A percentile compares a stretch with the other conserved stretches of the same genome.
phyloP scores from a whole-genome alignment of 257 asterid genomes.

The Echites panduratus region DNA sequence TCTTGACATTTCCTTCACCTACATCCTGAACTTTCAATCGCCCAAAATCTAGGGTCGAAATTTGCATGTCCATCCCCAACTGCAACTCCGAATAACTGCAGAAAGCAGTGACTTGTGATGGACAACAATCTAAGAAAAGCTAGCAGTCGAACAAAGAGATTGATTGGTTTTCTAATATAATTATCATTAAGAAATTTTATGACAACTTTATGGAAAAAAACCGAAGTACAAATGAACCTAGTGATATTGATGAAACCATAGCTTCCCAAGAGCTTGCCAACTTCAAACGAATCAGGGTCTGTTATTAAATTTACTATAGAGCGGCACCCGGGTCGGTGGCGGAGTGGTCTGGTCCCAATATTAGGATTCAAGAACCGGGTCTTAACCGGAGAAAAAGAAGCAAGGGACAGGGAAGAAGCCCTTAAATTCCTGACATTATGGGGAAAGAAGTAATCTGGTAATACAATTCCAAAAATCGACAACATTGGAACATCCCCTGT shows the following conservation, averaged over 20 bases:
- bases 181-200: too few relatives aligned
- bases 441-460: background rate
- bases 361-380: background rate
- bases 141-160: background rate
- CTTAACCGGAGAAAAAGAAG: background rate
- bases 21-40: slow-evolving; percentile 67
- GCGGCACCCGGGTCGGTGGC: background rate
- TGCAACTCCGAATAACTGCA: slow-evolving; percentile 71
- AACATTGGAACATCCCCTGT: background rate
- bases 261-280: slow-evolving; percentile 76
- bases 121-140: background rate
- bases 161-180: background rate
- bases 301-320: slow-evolving; percentile 57
- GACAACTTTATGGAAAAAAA: background rate
- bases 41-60: slow-evolving; percentile 39
- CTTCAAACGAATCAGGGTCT: slow-evolving; percentile 66
- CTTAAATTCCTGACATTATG: background rate
- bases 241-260: slow-evolving; percentile 88
- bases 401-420: background rate
- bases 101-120: background rate
- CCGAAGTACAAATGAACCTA: slow-evolving; percentile 35
- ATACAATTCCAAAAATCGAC: background rate
- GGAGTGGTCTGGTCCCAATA: background rate
- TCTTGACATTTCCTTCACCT: slow-evolving; percentile 77
- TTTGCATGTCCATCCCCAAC: slow-evolving; percentile 38